These are phyloP conservation scores for Tolypocladium pustulatum DNA, from an alignment of 2,329 filamentous ascomycete genomes.

Conservation along the genomic window DNA sequence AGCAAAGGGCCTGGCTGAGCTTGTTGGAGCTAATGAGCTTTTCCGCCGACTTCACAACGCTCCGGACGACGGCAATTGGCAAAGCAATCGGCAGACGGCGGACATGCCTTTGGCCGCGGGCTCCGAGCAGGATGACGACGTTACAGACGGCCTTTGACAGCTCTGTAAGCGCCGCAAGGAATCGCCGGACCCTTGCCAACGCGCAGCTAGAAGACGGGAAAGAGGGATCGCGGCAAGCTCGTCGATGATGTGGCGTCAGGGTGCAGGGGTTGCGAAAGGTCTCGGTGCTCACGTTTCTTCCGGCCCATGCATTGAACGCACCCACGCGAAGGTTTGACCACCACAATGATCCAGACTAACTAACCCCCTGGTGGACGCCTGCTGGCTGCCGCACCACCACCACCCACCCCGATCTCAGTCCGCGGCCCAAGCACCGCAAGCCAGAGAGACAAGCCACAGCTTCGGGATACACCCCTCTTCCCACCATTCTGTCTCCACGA, in stretches of 20 bases:
- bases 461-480: background rate
- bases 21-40: background rate
- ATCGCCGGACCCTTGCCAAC: background rate
- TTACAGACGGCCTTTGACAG: background rate
- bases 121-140: background rate
- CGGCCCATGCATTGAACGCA: constrained; percentile 11
- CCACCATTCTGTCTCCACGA: background rate
- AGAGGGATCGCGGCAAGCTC: background rate
- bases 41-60: background rate
- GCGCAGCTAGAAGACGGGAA: constrained; percentile 1
- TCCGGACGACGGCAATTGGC: background rate
- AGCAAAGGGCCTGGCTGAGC: background rate
- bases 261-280: constrained; percentile 3
- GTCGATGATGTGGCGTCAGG: constrained; percentile 4
- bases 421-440: constrained; percentile 6
- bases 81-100: background rate
- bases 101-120: background rate
- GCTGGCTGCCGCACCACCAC: constrained; percentile 12
- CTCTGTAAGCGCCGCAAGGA: background rate
- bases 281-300: constrained; percentile 8
- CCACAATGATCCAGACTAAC: constrained; percentile 9
- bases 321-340: constrained; percentile 11
- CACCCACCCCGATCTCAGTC: constrained; percentile 9
- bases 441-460: constrained; percentile 1
- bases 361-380: constrained; percentile 13